These are phyloP conservation scores for Tephrocybe sp. DNA, from an alignment of 768 basidiomycete species.

Conservation along the genomic window DNA sequence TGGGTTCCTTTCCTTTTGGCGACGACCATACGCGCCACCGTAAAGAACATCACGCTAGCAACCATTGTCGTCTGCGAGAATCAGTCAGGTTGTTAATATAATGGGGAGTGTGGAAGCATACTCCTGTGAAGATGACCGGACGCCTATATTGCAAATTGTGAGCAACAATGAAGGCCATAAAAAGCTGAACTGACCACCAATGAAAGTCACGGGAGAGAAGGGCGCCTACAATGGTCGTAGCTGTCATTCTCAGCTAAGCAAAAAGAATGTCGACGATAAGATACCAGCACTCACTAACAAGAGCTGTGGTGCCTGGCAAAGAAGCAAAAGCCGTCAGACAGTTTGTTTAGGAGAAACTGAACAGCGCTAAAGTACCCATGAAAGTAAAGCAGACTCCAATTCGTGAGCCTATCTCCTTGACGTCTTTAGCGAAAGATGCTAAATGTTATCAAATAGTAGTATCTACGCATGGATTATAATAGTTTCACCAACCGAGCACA, in stretches of 20 bases:
- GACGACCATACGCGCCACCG: conserved; percentile 5
- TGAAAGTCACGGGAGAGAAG: conserved; percentile 34
- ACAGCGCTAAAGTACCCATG: conserved; percentile 38
- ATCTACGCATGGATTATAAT: not conserved
- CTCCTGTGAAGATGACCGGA: conserved; percentile 14
- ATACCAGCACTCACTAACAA: conserved; percentile 10
- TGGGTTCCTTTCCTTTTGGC: conserved; percentile 11
- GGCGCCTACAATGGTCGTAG: conserved; percentile 51
- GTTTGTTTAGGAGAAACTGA: not conserved
- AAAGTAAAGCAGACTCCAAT: conserved; percentile 45
- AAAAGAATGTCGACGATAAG: too few relatives aligned
- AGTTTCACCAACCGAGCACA: conserved; percentile 25
- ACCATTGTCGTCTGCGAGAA: conserved; percentile 3
- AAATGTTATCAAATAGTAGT: too few relatives aligned
- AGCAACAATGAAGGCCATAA: not conserved
- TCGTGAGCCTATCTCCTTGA: conserved; percentile 48
- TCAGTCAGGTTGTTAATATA: not conserved
- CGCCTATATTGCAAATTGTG: conserved; percentile 10
- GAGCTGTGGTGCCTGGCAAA: conserved; percentile 7
- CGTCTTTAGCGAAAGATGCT: conserved; percentile 36
- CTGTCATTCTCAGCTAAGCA: conserved; percentile 19
- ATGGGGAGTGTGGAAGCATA: not conserved
- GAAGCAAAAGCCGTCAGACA: not conserved
- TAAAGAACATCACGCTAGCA: conserved; percentile 1
- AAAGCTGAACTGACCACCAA: conserved; percentile 12